Conservation (phyloP, 2,329 filamentous ascomycete species). For the Dendrostoma leiphaemia region DNA sequence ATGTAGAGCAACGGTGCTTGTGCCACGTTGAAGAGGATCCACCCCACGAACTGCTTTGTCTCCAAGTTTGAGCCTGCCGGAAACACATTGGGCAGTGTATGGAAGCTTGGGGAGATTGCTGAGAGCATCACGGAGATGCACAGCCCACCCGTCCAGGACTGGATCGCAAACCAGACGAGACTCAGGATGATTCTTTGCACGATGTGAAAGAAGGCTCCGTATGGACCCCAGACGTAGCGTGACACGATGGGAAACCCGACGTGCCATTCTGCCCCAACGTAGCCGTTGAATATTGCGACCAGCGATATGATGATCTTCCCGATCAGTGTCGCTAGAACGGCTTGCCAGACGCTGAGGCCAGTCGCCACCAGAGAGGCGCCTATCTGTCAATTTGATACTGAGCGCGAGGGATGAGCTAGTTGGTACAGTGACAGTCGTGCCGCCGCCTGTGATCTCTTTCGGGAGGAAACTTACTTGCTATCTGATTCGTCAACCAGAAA, state of each 20-base stretch:
- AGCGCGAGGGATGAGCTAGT: not conserved
- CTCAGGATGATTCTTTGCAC: slow-evolving; percentile 38
- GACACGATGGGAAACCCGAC: slow-evolving; percentile 41
- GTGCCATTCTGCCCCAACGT: slow-evolving; percentile 38
- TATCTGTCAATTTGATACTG: slow-evolving; percentile 21
- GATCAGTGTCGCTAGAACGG: slow-evolving; percentile 25
- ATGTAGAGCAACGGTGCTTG: slow-evolving; percentile 13
- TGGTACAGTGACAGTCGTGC: no score
- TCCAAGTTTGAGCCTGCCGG: slow-evolving; percentile 23
- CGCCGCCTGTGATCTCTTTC: no score
- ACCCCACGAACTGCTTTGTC: slow-evolving; percentile 29
- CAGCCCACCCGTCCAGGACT: slow-evolving; percentile 22
- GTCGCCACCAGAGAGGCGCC: slow-evolving; percentile 11
- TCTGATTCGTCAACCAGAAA: slow-evolving; percentile 14
- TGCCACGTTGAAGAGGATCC: slow-evolving; percentile 25
- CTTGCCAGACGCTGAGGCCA: slow-evolving; percentile 16
- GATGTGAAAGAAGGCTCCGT: slow-evolving; percentile 37
- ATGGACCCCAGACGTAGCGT: slow-evolving; percentile 39
- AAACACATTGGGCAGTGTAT: slow-evolving; percentile 24
- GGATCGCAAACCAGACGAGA: slow-evolving; percentile 37
- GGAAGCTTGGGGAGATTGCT: slow-evolving; percentile 27
- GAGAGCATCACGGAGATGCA: slow-evolving; percentile 23
- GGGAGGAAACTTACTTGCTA: slow-evolving; percentile 7
- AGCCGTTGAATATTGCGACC: slow-evolving; percentile 34
- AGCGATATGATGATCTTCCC: slow-evolving; percentile 34